Base-by-base conservation (phyloP, 2,329 filamentous ascomycete genomes). In the Botrytis aclada region DNA sequence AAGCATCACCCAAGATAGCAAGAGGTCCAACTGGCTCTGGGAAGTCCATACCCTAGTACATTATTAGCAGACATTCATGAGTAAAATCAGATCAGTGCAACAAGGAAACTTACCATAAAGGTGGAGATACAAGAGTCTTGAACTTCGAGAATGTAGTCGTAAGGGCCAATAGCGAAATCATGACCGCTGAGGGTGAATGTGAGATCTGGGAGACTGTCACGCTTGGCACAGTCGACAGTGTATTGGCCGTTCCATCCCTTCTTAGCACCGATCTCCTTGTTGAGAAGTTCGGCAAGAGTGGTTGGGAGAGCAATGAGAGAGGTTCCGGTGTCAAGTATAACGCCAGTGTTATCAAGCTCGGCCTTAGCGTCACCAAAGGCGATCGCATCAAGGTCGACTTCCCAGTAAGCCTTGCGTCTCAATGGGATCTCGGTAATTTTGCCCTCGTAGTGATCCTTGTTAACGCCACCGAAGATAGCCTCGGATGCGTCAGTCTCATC, bases 381-480 rank as follows among this genome's bases (percentile, higher is more conserved):
- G 84, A 99, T 96, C 76, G 94, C 88, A 80, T 98, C 92, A 75
- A 99, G 90, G 80, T 98, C 95, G 72, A 99, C 95, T 88, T 99
- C 96, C 96, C 96, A 99, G 89, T 99, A 99, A 67, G 96, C 96
- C 92, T 98, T 98, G 83, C 96, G 93, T 83, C 96, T 93, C 79
- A 99, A 89, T 72, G 96, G 96, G 78, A 99, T 94, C 83, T 94
- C 97, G 82, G 91, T 93, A 80, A 99, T 88, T 84, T 98, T 91
- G 81, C 96, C 96, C 56, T 88, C 90, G 83, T 87, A 90, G 87
- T 96, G 94, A 81, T 86, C 85, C 85, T 94, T 86, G 83, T 98
- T 91, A 75, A 97, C 84, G 77, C 95, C 95, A 83, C 95, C 95
- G 78, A 99, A 99, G 77, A 91, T 90, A 74, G 91, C 95, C 85